These are phyloP conservation scores for Penicillium corylophilum DNA, from an alignment of 2,329 filamentous ascomycete genomes.

Conservation along the genomic window DNA sequence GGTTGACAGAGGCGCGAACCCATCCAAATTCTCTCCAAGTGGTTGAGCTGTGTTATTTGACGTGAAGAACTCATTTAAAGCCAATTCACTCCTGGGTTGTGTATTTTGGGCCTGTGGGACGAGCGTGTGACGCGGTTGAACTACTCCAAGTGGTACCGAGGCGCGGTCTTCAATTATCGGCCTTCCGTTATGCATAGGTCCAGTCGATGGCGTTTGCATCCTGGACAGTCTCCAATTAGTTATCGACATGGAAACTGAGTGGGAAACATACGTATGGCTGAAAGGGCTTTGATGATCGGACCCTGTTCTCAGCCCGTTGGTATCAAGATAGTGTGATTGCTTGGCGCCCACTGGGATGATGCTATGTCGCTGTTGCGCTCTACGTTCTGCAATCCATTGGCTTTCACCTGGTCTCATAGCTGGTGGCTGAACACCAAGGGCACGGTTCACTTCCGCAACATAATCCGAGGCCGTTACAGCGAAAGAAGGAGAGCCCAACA, in stretches of 20 bases:
- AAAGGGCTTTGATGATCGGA: not conserved
- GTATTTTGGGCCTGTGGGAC: not conserved
- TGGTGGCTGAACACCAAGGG: slow-evolving; percentile 1
- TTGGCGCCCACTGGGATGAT: slow-evolving; percentile 5
- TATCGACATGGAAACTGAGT: not conserved
- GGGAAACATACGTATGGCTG: not conserved
- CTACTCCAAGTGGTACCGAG: not conserved
- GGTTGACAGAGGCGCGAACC: not conserved
- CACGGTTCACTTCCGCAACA: slow-evolving; percentile 1
- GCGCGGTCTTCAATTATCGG: not conserved
- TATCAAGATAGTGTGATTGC: slow-evolving; percentile 5
- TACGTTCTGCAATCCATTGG: slow-evolving; percentile 7
- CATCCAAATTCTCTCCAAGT: not conserved
- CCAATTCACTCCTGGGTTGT: not conserved
- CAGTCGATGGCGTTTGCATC: not conserved
- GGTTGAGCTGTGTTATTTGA: not conserved
- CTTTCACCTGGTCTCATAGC: not conserved
- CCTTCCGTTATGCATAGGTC: not conserved
- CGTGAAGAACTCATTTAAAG: not conserved
- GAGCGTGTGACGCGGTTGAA: not conserved
- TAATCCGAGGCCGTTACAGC: not conserved
- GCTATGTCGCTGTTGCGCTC: slow-evolving; percentile 7
- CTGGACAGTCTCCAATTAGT: not conserved
- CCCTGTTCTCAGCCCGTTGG: not conserved
- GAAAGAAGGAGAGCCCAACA: not conserved